phyloP scores from a whole-genome alignment of 139 green algal species.

The Asterochloris erici region DNA sequence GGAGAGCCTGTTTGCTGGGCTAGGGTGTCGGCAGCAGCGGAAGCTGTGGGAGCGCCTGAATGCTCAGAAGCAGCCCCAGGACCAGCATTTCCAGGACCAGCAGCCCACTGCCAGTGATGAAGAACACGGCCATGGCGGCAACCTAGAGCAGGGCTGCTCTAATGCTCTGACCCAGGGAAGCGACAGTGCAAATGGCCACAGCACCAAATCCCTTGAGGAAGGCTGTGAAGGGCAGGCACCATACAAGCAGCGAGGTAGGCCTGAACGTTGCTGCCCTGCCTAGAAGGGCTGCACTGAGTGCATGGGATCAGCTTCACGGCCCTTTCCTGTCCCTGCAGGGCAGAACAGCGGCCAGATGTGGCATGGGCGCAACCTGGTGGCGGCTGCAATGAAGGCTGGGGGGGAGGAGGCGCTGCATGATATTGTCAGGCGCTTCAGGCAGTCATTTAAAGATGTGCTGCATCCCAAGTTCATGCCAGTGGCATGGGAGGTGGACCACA shows the following conservation, averaged over 20 bases:
- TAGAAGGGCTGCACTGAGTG: too few relatives aligned
- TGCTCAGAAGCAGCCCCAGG: too few relatives aligned
- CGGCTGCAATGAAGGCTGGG: slow-evolving; percentile 23
- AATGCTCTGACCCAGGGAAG: too few relatives aligned
- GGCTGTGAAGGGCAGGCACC: neutral
- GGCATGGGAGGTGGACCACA: slow-evolving; percentile 61
- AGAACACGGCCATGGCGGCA: too few relatives aligned
- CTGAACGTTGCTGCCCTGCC: too few relatives aligned
- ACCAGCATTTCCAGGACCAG: too few relatives aligned
- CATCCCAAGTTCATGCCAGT: slow-evolving; percentile 56
- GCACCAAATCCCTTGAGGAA: too few relatives aligned
- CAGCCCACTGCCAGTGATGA: too few relatives aligned
- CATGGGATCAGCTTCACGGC: too few relatives aligned
- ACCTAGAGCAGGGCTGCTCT: too few relatives aligned
- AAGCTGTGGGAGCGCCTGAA: too few relatives aligned
- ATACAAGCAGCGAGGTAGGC: neutral
- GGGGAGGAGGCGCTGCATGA: slow-evolving; percentile 54
- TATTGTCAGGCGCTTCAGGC: slow-evolving; percentile 50
- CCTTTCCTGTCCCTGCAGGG: neutral
- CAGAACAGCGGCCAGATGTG: slow-evolving; percentile 48
- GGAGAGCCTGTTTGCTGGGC: neutral
- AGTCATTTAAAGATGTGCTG: slow-evolving; percentile 57
- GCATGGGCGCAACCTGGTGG: slow-evolving; percentile 61
- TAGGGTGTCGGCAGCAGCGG: neutral
- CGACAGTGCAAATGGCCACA: too few relatives aligned